A percentile compares a stretch with the other conserved stretches of the same genome.
Conservation (phyloP, 495 filamentous ascomycete species). For the Melanomma pulvis-pyrius region DNA sequence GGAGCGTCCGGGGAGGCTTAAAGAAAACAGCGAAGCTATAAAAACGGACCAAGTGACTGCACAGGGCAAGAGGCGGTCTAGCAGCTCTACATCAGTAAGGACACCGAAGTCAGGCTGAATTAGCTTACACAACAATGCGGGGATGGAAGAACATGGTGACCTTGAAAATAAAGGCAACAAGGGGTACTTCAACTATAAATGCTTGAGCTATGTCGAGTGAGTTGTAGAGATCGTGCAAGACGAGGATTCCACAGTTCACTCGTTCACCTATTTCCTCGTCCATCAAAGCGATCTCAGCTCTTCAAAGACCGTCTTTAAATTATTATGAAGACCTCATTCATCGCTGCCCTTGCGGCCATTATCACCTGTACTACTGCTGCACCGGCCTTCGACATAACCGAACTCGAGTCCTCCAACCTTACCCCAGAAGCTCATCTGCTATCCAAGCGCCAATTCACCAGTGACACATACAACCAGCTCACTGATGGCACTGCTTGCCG, state of each 20-base stretch:
- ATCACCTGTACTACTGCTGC: background rate
- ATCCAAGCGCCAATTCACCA: conserved; percentile 4
- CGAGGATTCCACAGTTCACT: background rate
- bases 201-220: background rate
- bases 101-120: background rate
- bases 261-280: background rate
- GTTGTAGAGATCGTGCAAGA: background rate
- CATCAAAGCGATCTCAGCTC: background rate
- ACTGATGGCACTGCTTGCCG: conserved; percentile 11
- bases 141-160: too few species aligned
- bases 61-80: background rate
- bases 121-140: too few species aligned
- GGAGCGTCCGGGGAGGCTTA: background rate
- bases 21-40: background rate
- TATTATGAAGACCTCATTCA: conserved; percentile 6
- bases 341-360: background rate
- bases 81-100: background rate
- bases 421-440: background rate
- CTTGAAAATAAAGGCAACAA: background rate
- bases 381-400: background rate
- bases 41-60: background rate
- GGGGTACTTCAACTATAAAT: background rate
- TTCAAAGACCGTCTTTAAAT: background rate
- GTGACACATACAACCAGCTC: conserved; percentile 14
- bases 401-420: background rate